These are phyloP conservation scores for Irpex rosettiformis DNA, from an alignment of 1,284 basidiomycete genomes.

Conservation along the genomic window DNA sequence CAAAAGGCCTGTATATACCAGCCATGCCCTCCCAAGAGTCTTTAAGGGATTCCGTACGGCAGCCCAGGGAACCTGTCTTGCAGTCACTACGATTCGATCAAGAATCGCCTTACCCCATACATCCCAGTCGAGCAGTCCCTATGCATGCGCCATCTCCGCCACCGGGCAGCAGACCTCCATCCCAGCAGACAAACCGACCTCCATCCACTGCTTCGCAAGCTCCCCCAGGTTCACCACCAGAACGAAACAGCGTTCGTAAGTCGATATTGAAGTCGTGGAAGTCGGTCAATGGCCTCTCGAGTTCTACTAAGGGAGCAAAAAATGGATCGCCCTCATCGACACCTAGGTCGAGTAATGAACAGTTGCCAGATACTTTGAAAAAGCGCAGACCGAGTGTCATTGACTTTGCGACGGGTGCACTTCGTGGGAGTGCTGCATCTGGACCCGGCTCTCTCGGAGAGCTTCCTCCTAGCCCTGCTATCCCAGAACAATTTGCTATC, in stretches of 20 bases:
- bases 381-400: constrained; percentile 38
- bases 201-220: constrained; percentile 13
- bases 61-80: constrained; percentile 31
- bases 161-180: constrained; percentile 18
- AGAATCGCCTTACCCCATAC: constrained; percentile 59
- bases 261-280: constrained; percentile 69
- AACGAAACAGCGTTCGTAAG: constrained; percentile 43
- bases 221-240: constrained; percentile 22
- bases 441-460: constrained; percentile 26
- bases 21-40: constrained; percentile 10
- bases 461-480: constrained; percentile 40
- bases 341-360: constrained; percentile 30
- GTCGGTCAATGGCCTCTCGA: constrained; percentile 33
- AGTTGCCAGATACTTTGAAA: constrained; percentile 23
- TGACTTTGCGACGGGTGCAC: constrained; percentile 28
- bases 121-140: constrained; percentile 21
- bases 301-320: constrained; percentile 8
- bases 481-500: constrained; percentile 35
- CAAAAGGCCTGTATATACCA: constrained; percentile 11
- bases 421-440: constrained; percentile 25
- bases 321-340: constrained; percentile 21
- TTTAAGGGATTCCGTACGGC: neutral
- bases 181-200: constrained; percentile 14
- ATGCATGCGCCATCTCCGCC: constrained; percentile 25
- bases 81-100: constrained; percentile 56